Percentiles rank a stretch among this genome's conserved stretches.
Evolutionary conservation across 139 green algal species (phyloP).

Genomic region (Eudorina sp.): DNA sequence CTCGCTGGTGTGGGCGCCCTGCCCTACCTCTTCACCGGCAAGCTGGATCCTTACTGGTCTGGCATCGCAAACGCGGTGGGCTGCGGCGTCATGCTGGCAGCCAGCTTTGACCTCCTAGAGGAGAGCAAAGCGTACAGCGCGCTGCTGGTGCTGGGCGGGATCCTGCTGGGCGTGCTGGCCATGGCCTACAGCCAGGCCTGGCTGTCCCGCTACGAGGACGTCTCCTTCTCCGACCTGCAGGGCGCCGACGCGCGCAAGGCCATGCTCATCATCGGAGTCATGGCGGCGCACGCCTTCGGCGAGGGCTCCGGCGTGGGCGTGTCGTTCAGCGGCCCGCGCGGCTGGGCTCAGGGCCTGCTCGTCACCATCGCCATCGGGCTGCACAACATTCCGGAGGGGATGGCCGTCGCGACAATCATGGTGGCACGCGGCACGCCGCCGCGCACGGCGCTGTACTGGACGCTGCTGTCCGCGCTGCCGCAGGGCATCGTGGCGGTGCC

Average conservation of each 20-base stretch:
- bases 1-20: slow-evolving; percentile 77
- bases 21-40: slow-evolving; percentile 85
- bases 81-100: slow-evolving; percentile 97
- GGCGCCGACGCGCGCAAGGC: slow-evolving; percentile 87
- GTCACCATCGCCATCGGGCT: slow-evolving; percentile 96
- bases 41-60: slow-evolving; percentile 60
- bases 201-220: slow-evolving; percentile 65
- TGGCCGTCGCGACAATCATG: slow-evolving; percentile 95
- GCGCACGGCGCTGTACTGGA: slow-evolving; percentile 85
- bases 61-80: slow-evolving; percentile 93
- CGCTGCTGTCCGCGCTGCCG: slow-evolving; percentile 86
- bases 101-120: slow-evolving; percentile 95
- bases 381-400: slow-evolving; percentile 98
- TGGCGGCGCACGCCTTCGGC: slow-evolving; percentile 96
- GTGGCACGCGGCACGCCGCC: slow-evolving; percentile 83
- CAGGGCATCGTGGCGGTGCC: slow-evolving; percentile 91
- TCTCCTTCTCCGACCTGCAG: slow-evolving; percentile 81
- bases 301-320: slow-evolving; percentile 97
- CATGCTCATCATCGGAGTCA: slow-evolving; percentile 95
- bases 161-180: slow-evolving; percentile 85
- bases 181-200: slow-evolving; percentile 70
- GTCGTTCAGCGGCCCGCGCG: slow-evolving; percentile 80
- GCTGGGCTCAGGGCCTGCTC: slow-evolving; percentile 89
- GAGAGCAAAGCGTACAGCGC: slow-evolving; percentile 86
- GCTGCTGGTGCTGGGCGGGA: slow-evolving; percentile 73